Conservation (phyloP, 2,329 filamentous ascomycete species). For the Apiospora aurea region DNA sequence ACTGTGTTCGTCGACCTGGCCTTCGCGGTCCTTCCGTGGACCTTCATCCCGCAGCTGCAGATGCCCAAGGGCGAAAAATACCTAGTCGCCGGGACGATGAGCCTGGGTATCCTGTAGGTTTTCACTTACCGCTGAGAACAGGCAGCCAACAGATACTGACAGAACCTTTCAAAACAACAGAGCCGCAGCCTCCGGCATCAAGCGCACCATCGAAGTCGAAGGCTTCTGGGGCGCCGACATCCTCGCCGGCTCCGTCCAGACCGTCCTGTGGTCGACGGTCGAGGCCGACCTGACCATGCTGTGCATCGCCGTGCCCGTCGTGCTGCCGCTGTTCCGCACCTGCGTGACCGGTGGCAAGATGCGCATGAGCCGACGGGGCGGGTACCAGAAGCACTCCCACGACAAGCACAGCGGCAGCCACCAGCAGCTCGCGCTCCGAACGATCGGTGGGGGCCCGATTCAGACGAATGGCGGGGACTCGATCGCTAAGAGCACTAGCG, state of each 20-base stretch:
- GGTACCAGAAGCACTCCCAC: not conserved
- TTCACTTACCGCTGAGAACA: not conserved
- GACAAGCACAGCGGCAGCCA: not conserved
- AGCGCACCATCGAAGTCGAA: not conserved
- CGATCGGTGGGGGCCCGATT: not conserved
- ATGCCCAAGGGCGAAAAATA: not conserved
- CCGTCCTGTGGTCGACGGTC: not conserved
- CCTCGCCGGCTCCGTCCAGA: not conserved
- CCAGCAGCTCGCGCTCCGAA: not conserved
- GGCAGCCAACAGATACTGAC: not conserved
- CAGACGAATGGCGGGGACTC: not conserved
- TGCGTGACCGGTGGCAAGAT: not conserved
- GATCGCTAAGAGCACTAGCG: not conserved
- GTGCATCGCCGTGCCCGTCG: not conserved
- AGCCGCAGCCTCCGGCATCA: not conserved
- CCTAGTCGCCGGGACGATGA: not conserved
- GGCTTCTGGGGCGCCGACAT: conserved; percentile 9
- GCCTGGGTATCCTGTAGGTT: not conserved
- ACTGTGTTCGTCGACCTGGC: not conserved
- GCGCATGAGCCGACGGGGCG: not conserved
- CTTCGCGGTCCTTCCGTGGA: not conserved
- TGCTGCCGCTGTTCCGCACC: not conserved
- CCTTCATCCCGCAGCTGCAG: not conserved
- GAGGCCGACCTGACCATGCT: not conserved
- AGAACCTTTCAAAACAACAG: not conserved